These are phyloP conservation scores for Rossbeevera mucosa DNA, from an alignment of 768 basidiomycete species.

Conservation along the genomic window DNA sequence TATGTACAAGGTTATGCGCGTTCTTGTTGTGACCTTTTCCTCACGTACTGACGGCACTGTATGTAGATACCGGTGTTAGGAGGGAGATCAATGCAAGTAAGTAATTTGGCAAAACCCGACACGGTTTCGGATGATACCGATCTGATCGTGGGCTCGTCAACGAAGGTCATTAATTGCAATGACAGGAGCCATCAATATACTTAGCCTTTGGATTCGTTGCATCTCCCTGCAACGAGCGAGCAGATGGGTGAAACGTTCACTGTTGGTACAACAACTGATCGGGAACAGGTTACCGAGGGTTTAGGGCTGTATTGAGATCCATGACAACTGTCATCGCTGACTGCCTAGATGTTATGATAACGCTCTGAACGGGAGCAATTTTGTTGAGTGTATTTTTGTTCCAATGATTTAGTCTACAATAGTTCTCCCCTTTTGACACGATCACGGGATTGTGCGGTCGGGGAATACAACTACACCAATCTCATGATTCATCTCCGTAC, in stretches of 20 bases:
- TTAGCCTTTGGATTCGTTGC: not conserved
- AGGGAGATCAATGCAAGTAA: not conserved
- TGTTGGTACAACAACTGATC: not conserved
- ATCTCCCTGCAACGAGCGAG: not conserved
- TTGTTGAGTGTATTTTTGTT: not conserved
- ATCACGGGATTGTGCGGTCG: not conserved
- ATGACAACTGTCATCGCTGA: not conserved
- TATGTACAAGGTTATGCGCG: not conserved
- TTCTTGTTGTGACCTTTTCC: not conserved
- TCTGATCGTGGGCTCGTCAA: not conserved
- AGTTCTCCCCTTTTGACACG: not conserved
- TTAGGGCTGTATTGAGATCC: not conserved
- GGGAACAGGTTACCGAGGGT: not conserved
- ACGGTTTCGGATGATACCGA: not conserved
- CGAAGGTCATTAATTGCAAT: not conserved
- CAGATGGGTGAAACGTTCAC: not conserved
- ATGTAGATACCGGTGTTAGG: not conserved
- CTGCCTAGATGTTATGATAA: not conserved
- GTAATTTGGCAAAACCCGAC: not conserved
- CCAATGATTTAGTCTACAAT: not conserved
- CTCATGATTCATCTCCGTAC: not conserved
- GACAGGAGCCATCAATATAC: not conserved
- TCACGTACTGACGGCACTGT: not conserved
- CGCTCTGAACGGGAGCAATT: not conserved
- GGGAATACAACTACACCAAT: not conserved